A percentile compares a stretch with the other conserved stretches of the same genome.
Conservation (phyloP, 2,329 filamentous ascomycete species). For the Pseudogymnoascus sp. region DNA sequence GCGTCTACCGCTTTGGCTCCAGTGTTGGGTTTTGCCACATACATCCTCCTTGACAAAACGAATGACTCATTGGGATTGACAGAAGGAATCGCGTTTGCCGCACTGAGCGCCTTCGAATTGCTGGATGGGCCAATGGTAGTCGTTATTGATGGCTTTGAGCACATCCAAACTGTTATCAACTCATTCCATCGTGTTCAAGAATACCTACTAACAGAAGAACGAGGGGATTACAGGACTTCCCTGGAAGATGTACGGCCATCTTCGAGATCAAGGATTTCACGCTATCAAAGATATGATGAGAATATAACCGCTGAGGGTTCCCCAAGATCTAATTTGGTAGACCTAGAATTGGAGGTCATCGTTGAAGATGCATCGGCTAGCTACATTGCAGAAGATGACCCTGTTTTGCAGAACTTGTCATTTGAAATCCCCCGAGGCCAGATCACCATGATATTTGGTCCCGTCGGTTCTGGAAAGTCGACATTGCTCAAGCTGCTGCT, state of each 20-base stretch:
- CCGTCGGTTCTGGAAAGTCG: conserved; percentile 47
- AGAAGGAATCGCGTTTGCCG: not conserved
- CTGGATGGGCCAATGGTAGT: not conserved
- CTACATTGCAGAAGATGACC: not conserved
- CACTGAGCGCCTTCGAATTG: not conserved
- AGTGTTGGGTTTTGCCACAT: not conserved
- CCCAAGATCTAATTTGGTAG: not conserved
- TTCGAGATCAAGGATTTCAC: not conserved
- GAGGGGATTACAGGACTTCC: not conserved
- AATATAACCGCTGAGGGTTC: not conserved
- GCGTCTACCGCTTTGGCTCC: not conserved
- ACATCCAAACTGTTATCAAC: not conserved
- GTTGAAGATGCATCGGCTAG: not conserved
- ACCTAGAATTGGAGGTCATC: not conserved
- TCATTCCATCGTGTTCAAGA: not conserved
- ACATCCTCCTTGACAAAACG: not conserved
- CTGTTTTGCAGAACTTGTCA: not conserved
- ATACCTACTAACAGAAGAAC: not conserved
- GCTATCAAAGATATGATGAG: not conserved
- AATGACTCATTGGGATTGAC: not conserved
- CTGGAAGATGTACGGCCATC: not conserved
- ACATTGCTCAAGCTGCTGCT: conserved; percentile 41
- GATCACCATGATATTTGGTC: conserved; percentile 25
- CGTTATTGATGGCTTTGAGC: not conserved
- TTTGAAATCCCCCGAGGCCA: not conserved